These are phyloP conservation scores for Dendrothele bispora DNA, from an alignment of 768 basidiomycete species.

Conservation along the genomic window DNA sequence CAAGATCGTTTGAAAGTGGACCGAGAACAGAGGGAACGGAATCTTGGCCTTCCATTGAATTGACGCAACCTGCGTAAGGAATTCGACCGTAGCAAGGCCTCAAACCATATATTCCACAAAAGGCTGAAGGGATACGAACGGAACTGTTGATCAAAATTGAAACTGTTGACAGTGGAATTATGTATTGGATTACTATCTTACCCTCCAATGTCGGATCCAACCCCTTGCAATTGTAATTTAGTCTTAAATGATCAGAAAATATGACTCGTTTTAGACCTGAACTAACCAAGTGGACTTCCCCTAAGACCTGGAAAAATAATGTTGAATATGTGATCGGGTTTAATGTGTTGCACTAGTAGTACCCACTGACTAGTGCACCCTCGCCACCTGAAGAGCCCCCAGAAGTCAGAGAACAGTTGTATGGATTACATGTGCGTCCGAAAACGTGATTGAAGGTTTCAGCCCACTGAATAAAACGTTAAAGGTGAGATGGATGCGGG, in stretches of 20 bases:
- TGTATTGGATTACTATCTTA: slow-evolving; percentile 24
- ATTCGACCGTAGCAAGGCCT: slow-evolving; percentile 69
- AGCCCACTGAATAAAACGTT: slow-evolving; percentile 48
- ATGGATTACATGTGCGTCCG: slow-evolving; percentile 76
- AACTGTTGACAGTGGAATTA: background rate
- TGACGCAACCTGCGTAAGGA: slow-evolving; percentile 67
- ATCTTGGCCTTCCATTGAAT: slow-evolving; percentile 71
- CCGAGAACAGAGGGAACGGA: slow-evolving; percentile 73
- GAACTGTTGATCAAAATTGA: slow-evolving; percentile 41
- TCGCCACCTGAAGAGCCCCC: slow-evolving; percentile 90
- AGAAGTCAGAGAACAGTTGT: slow-evolving; percentile 67
- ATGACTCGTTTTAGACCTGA: background rate
- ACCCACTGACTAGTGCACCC: slow-evolving; percentile 66
- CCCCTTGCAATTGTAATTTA: slow-evolving; percentile 42
- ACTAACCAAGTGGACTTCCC: slow-evolving; percentile 44
- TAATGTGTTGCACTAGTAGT: background rate
- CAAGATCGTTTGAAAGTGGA: slow-evolving; percentile 59
- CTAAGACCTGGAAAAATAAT: slow-evolving; percentile 32
- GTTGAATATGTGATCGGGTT: background rate
- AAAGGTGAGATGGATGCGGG: background rate
- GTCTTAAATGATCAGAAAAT: no score
- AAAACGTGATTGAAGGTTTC: slow-evolving; percentile 82
- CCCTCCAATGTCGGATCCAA: slow-evolving; percentile 85
- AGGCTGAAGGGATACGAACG: slow-evolving; percentile 67
- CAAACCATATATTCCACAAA: slow-evolving; percentile 71